Conservation (phyloP, 2,329 filamentous ascomycete species). For the Acrocalymma vagum region DNA sequence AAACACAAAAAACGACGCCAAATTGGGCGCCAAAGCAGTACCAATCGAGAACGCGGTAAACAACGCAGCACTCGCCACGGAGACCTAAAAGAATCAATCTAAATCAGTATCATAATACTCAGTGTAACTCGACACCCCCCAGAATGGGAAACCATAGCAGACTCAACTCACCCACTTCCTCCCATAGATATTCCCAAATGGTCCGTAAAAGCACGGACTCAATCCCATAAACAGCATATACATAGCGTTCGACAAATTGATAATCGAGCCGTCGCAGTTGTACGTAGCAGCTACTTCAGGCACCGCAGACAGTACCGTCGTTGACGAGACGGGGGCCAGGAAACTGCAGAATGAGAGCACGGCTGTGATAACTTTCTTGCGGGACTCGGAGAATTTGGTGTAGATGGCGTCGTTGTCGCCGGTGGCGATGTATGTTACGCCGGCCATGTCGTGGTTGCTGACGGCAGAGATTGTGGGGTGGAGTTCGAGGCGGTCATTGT, state of each 20-base stretch:
- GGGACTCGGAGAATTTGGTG: slow-evolving; percentile 66
- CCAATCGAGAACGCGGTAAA: slow-evolving; percentile 77
- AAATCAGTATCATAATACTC: slow-evolving; percentile 17
- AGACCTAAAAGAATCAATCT: slow-evolving; percentile 54
- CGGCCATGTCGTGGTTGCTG: slow-evolving; percentile 43
- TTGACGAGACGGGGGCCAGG: slow-evolving; percentile 77
- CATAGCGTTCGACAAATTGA: slow-evolving; percentile 79
- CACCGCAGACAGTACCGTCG: slow-evolving; percentile 75
- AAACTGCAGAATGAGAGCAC: slow-evolving; percentile 80
- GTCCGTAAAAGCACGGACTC: slow-evolving; percentile 72
- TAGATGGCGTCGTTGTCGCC: slow-evolving; percentile 64
- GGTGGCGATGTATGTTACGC: slow-evolving; percentile 34
- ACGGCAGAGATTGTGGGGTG: slow-evolving; percentile 41
- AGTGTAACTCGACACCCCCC: too few relatives aligned
- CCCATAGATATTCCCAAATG: slow-evolving; percentile 64
- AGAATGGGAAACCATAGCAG: too few relatives aligned
- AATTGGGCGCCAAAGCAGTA: slow-evolving; percentile 75
- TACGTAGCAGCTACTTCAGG: slow-evolving; percentile 76
- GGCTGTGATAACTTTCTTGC: slow-evolving; percentile 73
- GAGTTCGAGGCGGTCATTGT: slow-evolving; percentile 33
- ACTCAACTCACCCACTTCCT: slow-evolving; percentile 55
- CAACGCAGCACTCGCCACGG: slow-evolving; percentile 66
- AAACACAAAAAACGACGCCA: slow-evolving; percentile 77
- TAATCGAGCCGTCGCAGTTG: slow-evolving; percentile 70
- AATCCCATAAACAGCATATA: slow-evolving; percentile 77